Conservation (phyloP, 75 land plant species). For the Selaginella tamariscina region DNA sequence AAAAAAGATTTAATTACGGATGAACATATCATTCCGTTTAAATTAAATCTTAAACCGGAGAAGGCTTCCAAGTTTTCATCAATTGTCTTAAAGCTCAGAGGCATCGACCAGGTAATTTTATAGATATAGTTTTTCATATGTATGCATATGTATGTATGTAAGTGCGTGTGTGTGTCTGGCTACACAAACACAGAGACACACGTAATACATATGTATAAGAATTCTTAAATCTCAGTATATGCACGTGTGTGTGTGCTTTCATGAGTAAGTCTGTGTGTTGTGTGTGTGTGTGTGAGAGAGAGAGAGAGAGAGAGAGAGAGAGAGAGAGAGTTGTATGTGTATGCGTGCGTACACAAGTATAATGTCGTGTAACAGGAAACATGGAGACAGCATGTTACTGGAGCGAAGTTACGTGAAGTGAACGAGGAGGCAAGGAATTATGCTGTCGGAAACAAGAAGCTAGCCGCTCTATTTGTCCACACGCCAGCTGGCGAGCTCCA, state of each 20-base stretch:
- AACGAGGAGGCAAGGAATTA: conserved; percentile 8
- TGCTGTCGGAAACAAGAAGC: conserved; percentile 8
- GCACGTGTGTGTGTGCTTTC: no score
- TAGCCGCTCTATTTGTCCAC: conserved; percentile 7
- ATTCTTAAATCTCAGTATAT: no score
- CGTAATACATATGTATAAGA: no score
- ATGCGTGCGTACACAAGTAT: no score
- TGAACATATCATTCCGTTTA: not conserved
- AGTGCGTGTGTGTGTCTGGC: no score
- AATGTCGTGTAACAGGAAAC: not conserved
- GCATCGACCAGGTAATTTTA: conserved; percentile 4
- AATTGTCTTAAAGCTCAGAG: conserved; percentile 11
- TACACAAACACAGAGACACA: no score
- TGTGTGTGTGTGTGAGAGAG: no score
- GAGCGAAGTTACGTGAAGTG: conserved; percentile 2
- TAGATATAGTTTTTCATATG: not conserved
- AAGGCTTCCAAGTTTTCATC: conserved; percentile 8
- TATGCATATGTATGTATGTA: not conserved
- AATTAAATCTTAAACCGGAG: conserved; percentile 10
- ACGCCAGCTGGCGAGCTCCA: conserved; percentile 11
- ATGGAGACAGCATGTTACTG: conserved; percentile 7
- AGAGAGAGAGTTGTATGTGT: no score
- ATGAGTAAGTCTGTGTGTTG: no score
- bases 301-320: no score
- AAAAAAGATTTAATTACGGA: not conserved